Evolutionary conservation across 2,329 filamentous ascomycete species (phyloP).

Genomic region (Aciculosporium take): DNA sequence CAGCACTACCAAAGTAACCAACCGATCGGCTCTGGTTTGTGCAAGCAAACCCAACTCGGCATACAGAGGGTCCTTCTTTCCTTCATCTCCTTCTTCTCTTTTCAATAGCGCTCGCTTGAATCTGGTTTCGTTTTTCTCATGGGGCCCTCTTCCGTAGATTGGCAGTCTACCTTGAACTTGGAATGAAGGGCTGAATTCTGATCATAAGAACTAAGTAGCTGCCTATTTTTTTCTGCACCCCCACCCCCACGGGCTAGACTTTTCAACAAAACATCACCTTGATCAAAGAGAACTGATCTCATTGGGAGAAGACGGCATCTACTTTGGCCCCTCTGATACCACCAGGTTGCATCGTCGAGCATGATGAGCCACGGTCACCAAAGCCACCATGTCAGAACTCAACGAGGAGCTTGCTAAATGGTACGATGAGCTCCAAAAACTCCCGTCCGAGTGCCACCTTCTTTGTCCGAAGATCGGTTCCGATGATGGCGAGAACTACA

Average conservation of each 20-base stretch:
- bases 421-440: constrained; percentile 28
- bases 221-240: neutral
- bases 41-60: neutral
- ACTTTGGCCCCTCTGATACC: neutral
- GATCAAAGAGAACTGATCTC: neutral
- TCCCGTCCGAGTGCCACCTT: constrained; percentile 43
- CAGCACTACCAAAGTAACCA: neutral
- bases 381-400: constrained; percentile 22
- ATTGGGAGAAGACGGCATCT: neutral
- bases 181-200: neutral
- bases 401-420: constrained; percentile 28
- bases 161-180: neutral
- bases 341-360: neutral
- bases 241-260: neutral
- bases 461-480: constrained; percentile 52
- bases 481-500: constrained; percentile 50
- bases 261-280: neutral
- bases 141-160: neutral
- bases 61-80: neutral
- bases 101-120: neutral
- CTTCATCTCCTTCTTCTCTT: neutral
- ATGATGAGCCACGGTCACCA: constrained; percentile 2
- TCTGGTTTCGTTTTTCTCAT: neutral
- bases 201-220: neutral
- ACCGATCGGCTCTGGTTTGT: neutral